These are phyloP conservation scores for Tilletiopsis washingtonensis DNA, from an alignment of 1,284 basidiomycete genomes.

Conservation along the genomic window DNA sequence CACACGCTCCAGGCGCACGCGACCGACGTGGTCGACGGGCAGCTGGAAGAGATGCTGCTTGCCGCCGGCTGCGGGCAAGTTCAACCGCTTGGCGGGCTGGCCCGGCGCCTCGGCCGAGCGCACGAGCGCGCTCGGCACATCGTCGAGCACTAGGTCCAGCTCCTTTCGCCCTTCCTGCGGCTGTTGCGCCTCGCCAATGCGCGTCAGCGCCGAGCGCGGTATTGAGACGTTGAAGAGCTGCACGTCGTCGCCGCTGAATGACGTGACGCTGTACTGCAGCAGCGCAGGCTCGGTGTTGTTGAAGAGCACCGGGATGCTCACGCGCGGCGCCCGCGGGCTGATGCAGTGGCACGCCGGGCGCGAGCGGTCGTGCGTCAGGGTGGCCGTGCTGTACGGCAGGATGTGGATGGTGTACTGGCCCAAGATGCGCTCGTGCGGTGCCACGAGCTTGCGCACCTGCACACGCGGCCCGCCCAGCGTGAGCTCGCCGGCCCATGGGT, in stretches of 20 bases:
- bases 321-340: conserved; percentile 53
- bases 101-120: not conserved
- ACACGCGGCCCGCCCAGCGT: conserved; percentile 48
- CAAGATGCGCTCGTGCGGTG: conserved; percentile 57
- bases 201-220: not conserved
- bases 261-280: conserved; percentile 67
- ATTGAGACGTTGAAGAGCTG: conserved; percentile 60
- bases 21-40: conserved; percentile 24
- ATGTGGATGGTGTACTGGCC: conserved; percentile 83
- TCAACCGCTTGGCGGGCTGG: not conserved
- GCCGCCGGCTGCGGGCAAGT: not conserved
- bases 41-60: conserved; percentile 31
- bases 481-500: conserved; percentile 28
- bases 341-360: conserved; percentile 59
- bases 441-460: conserved; percentile 46
- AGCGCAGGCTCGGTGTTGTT: conserved; percentile 78
- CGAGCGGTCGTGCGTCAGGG: conserved; percentile 62
- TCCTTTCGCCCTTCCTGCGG: not conserved
- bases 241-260: conserved; percentile 59
- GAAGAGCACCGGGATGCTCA: conserved; percentile 70
- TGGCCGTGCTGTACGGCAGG: conserved; percentile 70
- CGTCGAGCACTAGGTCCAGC: conserved; percentile 3
- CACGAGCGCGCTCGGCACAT: not conserved
- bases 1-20: conserved; percentile 36
- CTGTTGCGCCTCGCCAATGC: not conserved